These are phyloP conservation scores for Steccherinum ochraceum DNA, from an alignment of 768 basidiomycete species.

Conservation along the genomic window DNA sequence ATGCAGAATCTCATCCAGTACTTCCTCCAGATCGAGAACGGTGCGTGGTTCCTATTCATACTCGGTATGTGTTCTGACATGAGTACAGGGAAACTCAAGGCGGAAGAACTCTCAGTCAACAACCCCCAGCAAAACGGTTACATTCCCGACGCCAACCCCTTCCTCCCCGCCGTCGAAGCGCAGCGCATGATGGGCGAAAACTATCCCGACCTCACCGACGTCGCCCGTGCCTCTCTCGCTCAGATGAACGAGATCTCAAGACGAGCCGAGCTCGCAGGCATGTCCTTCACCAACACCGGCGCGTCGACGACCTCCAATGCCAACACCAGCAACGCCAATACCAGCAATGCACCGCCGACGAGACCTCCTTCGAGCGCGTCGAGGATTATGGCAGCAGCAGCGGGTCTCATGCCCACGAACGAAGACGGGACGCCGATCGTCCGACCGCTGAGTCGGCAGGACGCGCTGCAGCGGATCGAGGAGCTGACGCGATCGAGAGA, in stretches of 20 bases:
- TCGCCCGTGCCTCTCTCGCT: slow-evolving; percentile 62
- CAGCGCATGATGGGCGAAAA: slow-evolving; percentile 41
- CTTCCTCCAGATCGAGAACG: slow-evolving; percentile 66
- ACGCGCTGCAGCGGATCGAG: slow-evolving; percentile 46
- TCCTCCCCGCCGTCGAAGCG: slow-evolving; percentile 52
- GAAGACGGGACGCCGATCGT: neutral
- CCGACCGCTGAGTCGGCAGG: slow-evolving; percentile 30
- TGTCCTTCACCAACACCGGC: slow-evolving; percentile 25
- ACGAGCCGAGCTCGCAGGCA: slow-evolving; percentile 43
- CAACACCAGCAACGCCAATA: neutral
- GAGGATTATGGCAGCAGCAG: slow-evolving; percentile 1
- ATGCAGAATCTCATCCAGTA: slow-evolving; percentile 80
- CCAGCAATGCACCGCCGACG: too few relatives aligned
- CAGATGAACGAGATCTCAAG: slow-evolving; percentile 78
- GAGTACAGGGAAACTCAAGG: slow-evolving; percentile 18
- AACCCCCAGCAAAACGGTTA: neutral
- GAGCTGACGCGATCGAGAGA: slow-evolving; percentile 40
- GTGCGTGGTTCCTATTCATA: slow-evolving; percentile 33
- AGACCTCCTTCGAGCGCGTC: too few relatives aligned
- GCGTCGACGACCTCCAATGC: too few relatives aligned
- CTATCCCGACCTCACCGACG: slow-evolving; percentile 42
- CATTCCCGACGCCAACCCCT: slow-evolving; percentile 38
- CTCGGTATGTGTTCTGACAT: neutral
- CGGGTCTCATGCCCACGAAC: too few relatives aligned
- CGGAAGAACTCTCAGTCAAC: neutral